A percentile compares a stretch with the other conserved stretches of the same genome.
phyloP scores from a whole-genome alignment of 306 rosid species.

The Cucurbita moschata region DNA sequence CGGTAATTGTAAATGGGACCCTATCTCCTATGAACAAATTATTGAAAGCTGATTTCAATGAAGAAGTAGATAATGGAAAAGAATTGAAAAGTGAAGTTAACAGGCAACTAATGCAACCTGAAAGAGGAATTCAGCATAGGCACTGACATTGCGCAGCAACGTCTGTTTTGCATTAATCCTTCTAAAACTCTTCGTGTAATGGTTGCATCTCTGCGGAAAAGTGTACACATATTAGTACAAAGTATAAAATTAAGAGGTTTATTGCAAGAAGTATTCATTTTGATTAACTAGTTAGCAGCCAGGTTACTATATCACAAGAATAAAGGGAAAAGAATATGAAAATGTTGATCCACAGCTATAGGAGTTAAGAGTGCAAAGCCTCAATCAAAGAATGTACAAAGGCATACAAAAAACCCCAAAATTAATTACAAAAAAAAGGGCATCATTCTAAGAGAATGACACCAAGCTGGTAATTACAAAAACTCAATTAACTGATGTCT shows the following conservation, averaged over 20 bases:
- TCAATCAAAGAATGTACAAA: no score
- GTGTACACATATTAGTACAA: background rate
- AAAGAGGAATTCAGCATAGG: constrained; percentile 60
- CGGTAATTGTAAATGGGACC: background rate
- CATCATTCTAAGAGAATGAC: no score
- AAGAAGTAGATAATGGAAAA: background rate
- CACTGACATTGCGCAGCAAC: constrained; percentile 30
- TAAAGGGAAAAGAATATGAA: background rate
- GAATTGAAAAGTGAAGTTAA: background rate
- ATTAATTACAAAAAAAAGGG: no score
- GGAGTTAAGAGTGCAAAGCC: background rate
- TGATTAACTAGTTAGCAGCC: background rate
- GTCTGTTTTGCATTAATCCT: constrained; percentile 30
- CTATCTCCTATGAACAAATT: background rate
- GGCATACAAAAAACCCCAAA: no score
- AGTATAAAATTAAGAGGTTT: background rate
- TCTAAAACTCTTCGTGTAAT: constrained; percentile 32
- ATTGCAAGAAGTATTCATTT: background rate
- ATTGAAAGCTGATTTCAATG: background rate
- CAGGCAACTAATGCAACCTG: constrained; percentile 33
- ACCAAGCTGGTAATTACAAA: no score
- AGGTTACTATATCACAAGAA: background rate
- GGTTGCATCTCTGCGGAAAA: constrained; percentile 38
- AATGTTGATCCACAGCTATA: background rate
- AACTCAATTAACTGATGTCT: no score